Evolutionary conservation across 2,329 filamentous ascomycete species (phyloP), one percentile per base, ranked within the genome.

Genomic region (Graphiopsis chlorocephala): DNA sequence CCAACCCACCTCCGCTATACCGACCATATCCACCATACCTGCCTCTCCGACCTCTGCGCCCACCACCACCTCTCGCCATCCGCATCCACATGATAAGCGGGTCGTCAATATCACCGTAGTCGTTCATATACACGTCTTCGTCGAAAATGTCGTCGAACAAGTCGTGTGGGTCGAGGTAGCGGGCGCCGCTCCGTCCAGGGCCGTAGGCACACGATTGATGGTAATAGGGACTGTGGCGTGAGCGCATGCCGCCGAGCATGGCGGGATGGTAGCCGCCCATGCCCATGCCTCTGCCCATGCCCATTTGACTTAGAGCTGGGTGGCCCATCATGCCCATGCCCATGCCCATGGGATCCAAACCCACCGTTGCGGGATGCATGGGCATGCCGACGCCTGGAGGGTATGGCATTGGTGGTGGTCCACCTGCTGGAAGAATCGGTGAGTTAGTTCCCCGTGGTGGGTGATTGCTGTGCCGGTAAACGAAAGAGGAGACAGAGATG

Each of bases 211-310:
- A n/a, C 10, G 23, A 10, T 25, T 28, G 20, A 25, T 56, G 29
- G 14, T 26, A 26, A 23, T 58, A 58, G 15, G 38, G 31, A 23
- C n/a, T 23, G 29, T 48, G 59, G n/a, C 47, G 59, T 15, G 58
- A 48, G 42, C 58, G 58, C 23, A 56, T 55, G 17, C 65, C 26
- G 25, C 64, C 64, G 25, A 57, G 29, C 63, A 65, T 61, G 15
- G 45, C 45, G 28, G 56, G 25, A 12, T 42, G 35, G 55, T n/a
- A 15, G 23, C 20, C 35, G 10, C 29, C 56, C 20, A 64, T 29
- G 6, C 61, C 61, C 52, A 64, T 59, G 17, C 60, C 60, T 10
- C 26, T 38, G 47, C 60, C 53, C 45, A 58, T 35, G 8, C 20
- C 53, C 53, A 57, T 57, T 10, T 14, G 10, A 25, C 17, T 11